Conservation (phyloP, 306 rosid genomes). For the Rubus idaeus region DNA sequence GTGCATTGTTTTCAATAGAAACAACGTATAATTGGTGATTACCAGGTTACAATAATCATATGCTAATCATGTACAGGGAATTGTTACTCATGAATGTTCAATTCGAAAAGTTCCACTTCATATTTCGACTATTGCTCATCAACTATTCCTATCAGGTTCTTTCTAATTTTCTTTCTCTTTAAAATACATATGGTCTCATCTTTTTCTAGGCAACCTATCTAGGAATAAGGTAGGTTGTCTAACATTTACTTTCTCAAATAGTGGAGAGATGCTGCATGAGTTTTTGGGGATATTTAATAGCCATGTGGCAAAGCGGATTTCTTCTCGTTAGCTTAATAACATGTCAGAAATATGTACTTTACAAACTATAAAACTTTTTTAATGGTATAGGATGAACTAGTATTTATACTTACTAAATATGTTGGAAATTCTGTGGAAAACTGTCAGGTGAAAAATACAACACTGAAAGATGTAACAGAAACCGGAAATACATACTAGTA, state of each 20-base stretch:
- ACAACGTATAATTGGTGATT: slow-evolving; percentile 13
- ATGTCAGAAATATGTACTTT: not conserved
- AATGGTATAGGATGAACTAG: not conserved
- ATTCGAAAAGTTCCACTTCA: slow-evolving; percentile 76
- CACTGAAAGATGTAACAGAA: not conserved
- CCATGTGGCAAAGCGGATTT: not conserved
- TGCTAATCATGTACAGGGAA: slow-evolving; percentile 59
- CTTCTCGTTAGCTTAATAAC: not conserved
- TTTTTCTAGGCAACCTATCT: not conserved
- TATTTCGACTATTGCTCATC: slow-evolving; percentile 72
- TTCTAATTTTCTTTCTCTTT: slow-evolving; percentile 25
- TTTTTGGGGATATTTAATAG: not conserved
- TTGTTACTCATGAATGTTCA: slow-evolving; percentile 81
- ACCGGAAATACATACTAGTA: not conserved
- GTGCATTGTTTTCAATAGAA: slow-evolving; percentile 19
- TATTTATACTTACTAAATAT: not conserved
- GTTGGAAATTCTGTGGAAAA: not conserved
- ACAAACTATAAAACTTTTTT: not conserved
- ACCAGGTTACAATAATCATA: slow-evolving; percentile 15
- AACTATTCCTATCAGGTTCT: slow-evolving; percentile 80
- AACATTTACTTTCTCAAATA: slow-evolving; percentile 14
- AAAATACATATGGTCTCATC: slow-evolving; percentile 13
- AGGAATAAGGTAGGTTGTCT: not conserved
- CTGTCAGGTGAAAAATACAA: not conserved
- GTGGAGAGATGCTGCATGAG: slow-evolving; percentile 2